Conservation (phyloP, 2,329 filamentous ascomycete species). For the Gaeumannomyces sp. region DNA sequence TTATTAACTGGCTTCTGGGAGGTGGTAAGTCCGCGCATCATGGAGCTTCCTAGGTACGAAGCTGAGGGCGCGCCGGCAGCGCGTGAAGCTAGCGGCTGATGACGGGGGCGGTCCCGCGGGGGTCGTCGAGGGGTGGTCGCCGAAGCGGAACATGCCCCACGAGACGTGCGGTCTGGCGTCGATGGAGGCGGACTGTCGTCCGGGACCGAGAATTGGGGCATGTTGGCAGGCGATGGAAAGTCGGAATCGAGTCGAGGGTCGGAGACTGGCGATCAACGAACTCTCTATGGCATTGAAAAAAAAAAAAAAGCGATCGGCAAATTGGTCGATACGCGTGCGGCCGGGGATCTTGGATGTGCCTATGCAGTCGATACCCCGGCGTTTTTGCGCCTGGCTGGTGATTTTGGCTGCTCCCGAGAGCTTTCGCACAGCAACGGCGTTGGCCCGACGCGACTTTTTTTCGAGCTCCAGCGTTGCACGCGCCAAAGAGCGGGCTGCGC, state of each 20-base stretch:
- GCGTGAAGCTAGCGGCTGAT: slow-evolving; percentile 48
- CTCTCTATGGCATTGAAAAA: background rate
- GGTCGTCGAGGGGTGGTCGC: slow-evolving; percentile 44
- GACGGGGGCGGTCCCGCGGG: slow-evolving; percentile 46
- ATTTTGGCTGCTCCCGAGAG: background rate
- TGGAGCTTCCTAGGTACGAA: slow-evolving; percentile 48
- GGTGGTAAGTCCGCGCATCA: slow-evolving; percentile 33
- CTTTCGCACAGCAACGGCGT: background rate
- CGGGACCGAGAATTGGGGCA: slow-evolving; percentile 2
- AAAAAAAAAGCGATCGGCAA: background rate
- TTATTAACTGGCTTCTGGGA: slow-evolving; percentile 13
- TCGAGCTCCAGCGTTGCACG: background rate
- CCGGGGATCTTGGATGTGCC: background rate
- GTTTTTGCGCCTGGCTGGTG: background rate
- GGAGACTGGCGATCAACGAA: background rate
- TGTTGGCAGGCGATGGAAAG: background rate
- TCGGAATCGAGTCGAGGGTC: background rate
- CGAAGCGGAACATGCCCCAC: slow-evolving; percentile 33
- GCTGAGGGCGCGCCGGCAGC: slow-evolving; percentile 49
- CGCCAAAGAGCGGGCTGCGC: background rate
- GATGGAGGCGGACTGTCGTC: slow-evolving; percentile 36
- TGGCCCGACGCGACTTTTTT: slow-evolving; percentile 8
- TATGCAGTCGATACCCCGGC: background rate
- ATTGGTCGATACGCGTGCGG: background rate
- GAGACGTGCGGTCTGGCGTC: slow-evolving; percentile 39